A percentile compares a stretch with the other conserved stretches of the same genome.
Evolutionary conservation across 192 early-diverging fungal genomes (phyloP).

Genomic region (Dissophora globulifera): DNA sequence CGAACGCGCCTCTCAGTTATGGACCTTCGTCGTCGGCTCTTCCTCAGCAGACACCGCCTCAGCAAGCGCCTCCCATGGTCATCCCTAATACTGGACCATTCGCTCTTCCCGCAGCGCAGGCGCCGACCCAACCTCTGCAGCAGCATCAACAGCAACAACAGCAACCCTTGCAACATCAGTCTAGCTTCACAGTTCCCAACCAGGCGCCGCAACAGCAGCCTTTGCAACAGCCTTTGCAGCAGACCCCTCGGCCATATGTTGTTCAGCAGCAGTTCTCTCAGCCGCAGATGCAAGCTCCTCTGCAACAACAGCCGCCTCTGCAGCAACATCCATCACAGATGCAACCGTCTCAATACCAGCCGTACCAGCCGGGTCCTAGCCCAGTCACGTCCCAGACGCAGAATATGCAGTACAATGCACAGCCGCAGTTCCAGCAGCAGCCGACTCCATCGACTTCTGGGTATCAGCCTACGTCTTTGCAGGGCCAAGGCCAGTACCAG

Average conservation of each 20-base stretch:
- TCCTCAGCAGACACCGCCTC: constrained; percentile 22
- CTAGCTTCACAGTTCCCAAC: constrained; percentile 23
- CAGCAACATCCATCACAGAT: constrained; percentile 30
- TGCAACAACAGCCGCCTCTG: constrained; percentile 16
- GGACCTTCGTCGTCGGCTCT: constrained; percentile 11
- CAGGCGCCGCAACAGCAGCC: constrained; percentile 17
- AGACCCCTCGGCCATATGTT: constrained; percentile 12
- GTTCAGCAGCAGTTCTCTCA: constrained; percentile 27
- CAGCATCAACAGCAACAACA: constrained; percentile 16
- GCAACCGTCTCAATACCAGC: constrained; percentile 10
- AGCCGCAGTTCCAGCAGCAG: constrained; percentile 32
- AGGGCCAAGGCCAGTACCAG: constrained; percentile 8
- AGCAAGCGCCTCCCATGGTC: constrained; percentile 15
- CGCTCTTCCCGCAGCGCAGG: constrained; percentile 18
- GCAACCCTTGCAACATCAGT: constrained; percentile 15
- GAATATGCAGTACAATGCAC: constrained; percentile 23
- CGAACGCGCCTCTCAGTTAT: constrained; percentile 13
- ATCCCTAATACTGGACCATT: constrained; percentile 49
- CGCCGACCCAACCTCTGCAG: constrained; percentile 15
- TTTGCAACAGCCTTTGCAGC: constrained; percentile 23
- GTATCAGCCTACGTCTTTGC: constrained; percentile 10
- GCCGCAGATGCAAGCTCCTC: constrained; percentile 9
- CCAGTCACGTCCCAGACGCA: constrained; percentile 2
- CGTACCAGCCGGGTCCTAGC: constrained; percentile 25
- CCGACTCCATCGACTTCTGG: background rate